Evolutionary conservation across 2,329 filamentous ascomycete species (phyloP).

Genomic region (Fusarium sarcochroum): DNA sequence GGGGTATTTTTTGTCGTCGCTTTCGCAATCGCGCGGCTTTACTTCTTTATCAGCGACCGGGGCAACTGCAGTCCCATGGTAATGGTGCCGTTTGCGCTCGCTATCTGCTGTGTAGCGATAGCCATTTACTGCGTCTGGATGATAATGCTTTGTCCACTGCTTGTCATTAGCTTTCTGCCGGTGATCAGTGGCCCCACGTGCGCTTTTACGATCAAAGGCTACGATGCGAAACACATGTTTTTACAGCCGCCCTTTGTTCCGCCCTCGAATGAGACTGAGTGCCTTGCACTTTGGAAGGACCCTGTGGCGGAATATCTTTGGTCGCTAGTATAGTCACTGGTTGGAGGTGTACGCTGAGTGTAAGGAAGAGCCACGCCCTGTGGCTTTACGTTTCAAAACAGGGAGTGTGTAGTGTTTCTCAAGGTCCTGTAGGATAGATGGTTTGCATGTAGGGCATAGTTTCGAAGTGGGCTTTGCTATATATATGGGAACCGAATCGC

Average conservation of each 20-base stretch:
- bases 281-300: constrained; percentile 26
- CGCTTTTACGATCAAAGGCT: not conserved
- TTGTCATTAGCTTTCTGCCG: not conserved
- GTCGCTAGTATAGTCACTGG: constrained; percentile 18
- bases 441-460: too few species aligned
- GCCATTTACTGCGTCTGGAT: not conserved
- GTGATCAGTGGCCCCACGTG: not conserved
- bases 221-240: constrained; percentile 4
- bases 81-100: not conserved
- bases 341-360: too few species aligned
- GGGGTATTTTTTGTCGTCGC: not conserved
- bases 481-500: too few species aligned
- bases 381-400: too few species aligned
- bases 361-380: too few species aligned
- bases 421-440: too few species aligned
- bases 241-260: constrained; percentile 8
- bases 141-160: accelerated
- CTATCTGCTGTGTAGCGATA: accelerated
- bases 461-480: too few species aligned
- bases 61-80: not conserved
- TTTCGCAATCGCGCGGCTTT: accelerated
- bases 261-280: not conserved
- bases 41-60: too few species aligned
- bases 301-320: constrained; percentile 20
- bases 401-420: too few species aligned